Evolutionary conservation across 768 basidiomycete genomes (phyloP), one percentile per base, ranked within the genome.

Genomic region (Macrolepiota albuminosa): DNA sequence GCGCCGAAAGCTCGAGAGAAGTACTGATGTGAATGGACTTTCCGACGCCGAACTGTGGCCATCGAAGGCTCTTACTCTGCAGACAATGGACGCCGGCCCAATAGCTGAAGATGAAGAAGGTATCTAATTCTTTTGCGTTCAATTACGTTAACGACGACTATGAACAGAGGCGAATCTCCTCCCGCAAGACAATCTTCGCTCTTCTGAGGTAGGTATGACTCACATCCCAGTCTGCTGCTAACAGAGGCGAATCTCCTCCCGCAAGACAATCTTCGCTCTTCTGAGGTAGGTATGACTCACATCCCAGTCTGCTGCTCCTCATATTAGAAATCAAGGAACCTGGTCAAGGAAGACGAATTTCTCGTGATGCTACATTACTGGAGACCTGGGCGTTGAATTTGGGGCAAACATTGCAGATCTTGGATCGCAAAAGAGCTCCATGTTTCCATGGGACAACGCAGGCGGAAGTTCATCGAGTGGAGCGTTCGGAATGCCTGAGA

Each of bases 381-480:
- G 79, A 40, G 81, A 84, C 59, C 72, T 87, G 46, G 81, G 76
- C 13, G 65, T 82, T 53, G 80, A 81, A 48, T 61, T 78, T 6
- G 76, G 70, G 39, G 64, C 70, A 10, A 69, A 74, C 33, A 74
- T 76, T 43, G 70, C 71, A 36, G 69, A 72, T 45, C 74, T 75
- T 49, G 81, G 76, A 33, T 89, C 88, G 21, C 89, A 90, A 66
- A 77, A 80, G 37, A 88, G 84, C 63, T 84, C 86, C 9, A 68
- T 92, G 34, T 91, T 91, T 68, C 91, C 91, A 6, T 93, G 91
- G 91, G 89, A 93, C 67, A 82, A 92, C 68, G 90, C 89, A 5
- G 88, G 85, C 4, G 74, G 81, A 6, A 77, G 76, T 43, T 89
- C 86, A 54, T 88, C 87, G 1, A 85, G 81, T 36, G 75, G 73